Conservation (phyloP, 2,329 filamentous ascomycete genomes). For the Colletotrichum noveboracense region DNA sequence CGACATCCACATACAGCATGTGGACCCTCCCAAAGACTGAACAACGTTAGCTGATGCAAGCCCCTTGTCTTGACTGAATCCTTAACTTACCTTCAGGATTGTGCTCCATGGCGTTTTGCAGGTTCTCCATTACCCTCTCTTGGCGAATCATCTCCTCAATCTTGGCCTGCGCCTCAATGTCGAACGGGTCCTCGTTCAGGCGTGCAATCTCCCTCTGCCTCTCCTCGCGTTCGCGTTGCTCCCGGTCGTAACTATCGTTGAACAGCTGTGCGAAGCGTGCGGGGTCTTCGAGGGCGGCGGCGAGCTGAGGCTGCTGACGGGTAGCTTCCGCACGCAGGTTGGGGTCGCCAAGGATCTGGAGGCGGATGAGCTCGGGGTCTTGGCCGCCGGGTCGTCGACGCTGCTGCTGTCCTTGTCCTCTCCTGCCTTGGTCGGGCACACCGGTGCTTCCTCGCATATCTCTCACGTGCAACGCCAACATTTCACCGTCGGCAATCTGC, state of each 20-base stretch:
- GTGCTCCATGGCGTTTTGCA: slow-evolving; percentile 96
- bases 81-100: slow-evolving; percentile 83
- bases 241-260: slow-evolving; percentile 69
- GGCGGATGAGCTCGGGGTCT: slow-evolving; percentile 82
- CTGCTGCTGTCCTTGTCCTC: slow-evolving; percentile 41
- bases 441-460: slow-evolving; percentile 58
- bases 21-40: slow-evolving; percentile 92
- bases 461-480: slow-evolving; percentile 85
- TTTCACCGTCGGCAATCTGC: slow-evolving; percentile 84
- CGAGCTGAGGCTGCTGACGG: slow-evolving; percentile 77
- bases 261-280: slow-evolving; percentile 78
- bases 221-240: slow-evolving; percentile 75
- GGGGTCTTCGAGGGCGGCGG: slow-evolving; percentile 76
- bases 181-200: slow-evolving; percentile 93
- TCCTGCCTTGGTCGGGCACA: slow-evolving; percentile 39
- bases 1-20: slow-evolving; percentile 95
- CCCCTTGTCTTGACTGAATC: not conserved
- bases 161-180: slow-evolving; percentile 85
- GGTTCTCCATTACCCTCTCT: slow-evolving; percentile 91
- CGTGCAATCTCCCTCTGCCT: slow-evolving; percentile 83
- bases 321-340: slow-evolving; percentile 73
- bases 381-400: slow-evolving; percentile 42
- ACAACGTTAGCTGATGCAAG: not conserved
- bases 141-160: slow-evolving; percentile 98
- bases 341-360: slow-evolving; percentile 83